Percentiles rank a stretch among this genome's conserved stretches.
Conservation (phyloP, 2,329 filamentous ascomycete species). For the Gaeumannomyces tritici region DNA sequence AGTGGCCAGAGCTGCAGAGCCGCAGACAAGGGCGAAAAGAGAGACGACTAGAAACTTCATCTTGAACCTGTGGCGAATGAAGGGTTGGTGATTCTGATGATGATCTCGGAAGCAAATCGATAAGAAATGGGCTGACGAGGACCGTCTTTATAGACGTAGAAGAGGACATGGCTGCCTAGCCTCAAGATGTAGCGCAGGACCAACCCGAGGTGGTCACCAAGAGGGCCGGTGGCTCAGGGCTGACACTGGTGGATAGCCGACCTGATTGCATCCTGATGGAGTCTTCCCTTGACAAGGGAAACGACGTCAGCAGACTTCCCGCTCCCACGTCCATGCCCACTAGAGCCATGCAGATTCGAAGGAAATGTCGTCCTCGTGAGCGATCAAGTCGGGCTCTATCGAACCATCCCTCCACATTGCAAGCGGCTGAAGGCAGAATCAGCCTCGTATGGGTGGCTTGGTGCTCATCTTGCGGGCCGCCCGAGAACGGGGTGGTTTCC, state of each 20-base stretch:
- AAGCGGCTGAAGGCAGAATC: background rate
- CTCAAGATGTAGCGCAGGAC: background rate
- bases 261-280: background rate
- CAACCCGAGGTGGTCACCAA: background rate
- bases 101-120: background rate
- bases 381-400: background rate
- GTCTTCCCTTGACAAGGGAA: background rate
- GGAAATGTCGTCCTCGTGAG: background rate
- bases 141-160: background rate
- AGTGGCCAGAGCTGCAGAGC: background rate
- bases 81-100: background rate
- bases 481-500: background rate
- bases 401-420: background rate
- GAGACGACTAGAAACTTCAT: slow-evolving; percentile 1
- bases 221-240: background rate
- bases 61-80: background rate
- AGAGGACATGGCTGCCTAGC: background rate
- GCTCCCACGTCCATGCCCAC: background rate
- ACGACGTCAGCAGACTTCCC: background rate
- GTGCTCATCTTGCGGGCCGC: background rate
- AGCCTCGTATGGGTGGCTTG: background rate
- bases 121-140: background rate
- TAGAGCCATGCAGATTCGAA: background rate
- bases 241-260: background rate
- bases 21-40: background rate